Conservation (phyloP, 139 green algal species). For the Coelastrella sp. region DNA sequence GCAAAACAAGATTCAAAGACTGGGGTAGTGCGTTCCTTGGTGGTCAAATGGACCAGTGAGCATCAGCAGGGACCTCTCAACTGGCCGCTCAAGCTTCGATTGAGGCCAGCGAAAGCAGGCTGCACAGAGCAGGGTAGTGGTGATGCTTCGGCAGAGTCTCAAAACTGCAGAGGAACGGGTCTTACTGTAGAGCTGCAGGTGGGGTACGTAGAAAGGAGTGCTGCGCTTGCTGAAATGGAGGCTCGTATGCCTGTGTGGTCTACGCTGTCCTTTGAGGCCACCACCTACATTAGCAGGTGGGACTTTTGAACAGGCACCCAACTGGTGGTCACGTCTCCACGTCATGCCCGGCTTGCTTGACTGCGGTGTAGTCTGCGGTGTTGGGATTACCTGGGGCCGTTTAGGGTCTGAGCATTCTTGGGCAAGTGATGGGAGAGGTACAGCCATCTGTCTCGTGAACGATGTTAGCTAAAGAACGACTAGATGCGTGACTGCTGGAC, state of each 20-base stretch:
- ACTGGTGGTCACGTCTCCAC: too few relatives aligned
- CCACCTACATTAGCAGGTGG: constrained; percentile 36
- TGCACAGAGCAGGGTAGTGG: not conserved
- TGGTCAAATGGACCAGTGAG: constrained; percentile 47
- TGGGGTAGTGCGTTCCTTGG: not conserved
- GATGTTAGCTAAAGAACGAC: too few relatives aligned
- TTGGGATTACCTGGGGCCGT: too few relatives aligned
- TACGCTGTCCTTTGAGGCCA: constrained; percentile 38
- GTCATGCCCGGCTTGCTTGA: constrained; percentile 44
- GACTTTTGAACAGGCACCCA: constrained; percentile 39
- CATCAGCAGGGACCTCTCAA: not conserved
- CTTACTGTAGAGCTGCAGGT: constrained; percentile 47
- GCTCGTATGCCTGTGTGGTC: constrained; percentile 32
- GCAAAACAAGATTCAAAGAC: not conserved
- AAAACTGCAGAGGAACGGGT: not conserved
- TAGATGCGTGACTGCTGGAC: too few relatives aligned
- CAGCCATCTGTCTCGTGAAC: too few relatives aligned
- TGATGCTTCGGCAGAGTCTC: not conserved
- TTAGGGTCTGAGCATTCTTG: too few relatives aligned
- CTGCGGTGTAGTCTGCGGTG: too few relatives aligned
- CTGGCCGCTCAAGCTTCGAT: constrained; percentile 3
- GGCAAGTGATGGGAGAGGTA: too few relatives aligned
- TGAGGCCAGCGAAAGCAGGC: not conserved
- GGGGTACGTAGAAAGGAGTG: constrained; percentile 4
- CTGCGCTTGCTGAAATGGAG: constrained; percentile 9